These are phyloP conservation scores for Cicer pinnatifidum DNA, from an alignment of 306 rosid species.

Conservation along the genomic window DNA sequence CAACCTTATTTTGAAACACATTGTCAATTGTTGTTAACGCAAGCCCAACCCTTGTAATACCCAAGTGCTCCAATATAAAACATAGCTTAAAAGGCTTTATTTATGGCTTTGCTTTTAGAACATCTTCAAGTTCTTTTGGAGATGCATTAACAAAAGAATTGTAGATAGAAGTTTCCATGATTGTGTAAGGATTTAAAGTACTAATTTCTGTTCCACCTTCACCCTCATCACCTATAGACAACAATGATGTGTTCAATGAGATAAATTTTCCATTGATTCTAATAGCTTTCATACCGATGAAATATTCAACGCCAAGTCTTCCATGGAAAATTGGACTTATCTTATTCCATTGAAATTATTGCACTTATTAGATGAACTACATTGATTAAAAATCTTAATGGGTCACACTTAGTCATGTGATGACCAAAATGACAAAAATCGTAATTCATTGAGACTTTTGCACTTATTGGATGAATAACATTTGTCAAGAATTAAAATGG, in stretches of 20 bases:
- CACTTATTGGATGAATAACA: no score
- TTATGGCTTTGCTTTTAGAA: conserved; percentile 37
- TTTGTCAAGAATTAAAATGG: no score
- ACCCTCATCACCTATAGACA: conserved; percentile 48
- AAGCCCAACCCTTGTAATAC: no score
- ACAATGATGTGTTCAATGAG: conserved; percentile 32
- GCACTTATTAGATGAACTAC: no score
- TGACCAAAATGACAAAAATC: no score
- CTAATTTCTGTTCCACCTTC: conserved; percentile 62
- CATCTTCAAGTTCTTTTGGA: neutral
- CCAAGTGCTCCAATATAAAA: no score
- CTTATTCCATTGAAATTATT: no score
- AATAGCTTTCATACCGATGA: conserved; percentile 52
- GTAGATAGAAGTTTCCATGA: conserved; percentile 52
- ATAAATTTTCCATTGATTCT: conserved; percentile 40
- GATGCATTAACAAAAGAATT: conserved; percentile 41
- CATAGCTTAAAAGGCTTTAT: conserved; percentile 52
- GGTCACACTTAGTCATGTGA: no score
- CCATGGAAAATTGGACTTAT: conserved; percentile 3
- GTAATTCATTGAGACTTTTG: no score
- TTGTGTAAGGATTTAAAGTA: conserved; percentile 48
- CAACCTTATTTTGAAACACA: no score
- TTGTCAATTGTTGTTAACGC: no score
- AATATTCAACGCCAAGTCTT: conserved; percentile 45
- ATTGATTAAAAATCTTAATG: no score